phyloP scores from a whole-genome alignment of 805 yeast genomes.

The Peterozyma toletana region DNA sequence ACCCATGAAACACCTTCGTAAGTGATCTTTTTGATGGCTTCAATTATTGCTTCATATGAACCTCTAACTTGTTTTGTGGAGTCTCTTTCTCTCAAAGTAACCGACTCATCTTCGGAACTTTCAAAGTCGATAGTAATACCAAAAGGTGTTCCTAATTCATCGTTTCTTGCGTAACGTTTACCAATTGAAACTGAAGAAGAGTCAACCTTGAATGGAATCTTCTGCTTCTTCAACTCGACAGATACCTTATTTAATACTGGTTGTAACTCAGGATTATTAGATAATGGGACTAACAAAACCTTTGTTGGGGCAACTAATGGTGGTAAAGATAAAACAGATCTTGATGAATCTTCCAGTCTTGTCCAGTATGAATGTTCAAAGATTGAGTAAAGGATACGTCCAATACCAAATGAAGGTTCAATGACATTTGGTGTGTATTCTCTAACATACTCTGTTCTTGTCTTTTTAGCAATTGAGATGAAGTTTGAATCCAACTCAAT shows the following conservation, averaged over 20 bases:
- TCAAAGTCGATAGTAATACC: slow-evolving; percentile 97
- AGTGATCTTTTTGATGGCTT: slow-evolving; percentile 70
- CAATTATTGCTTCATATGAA: slow-evolving; percentile 57
- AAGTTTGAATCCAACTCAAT: slow-evolving; percentile 70
- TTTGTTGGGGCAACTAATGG: slow-evolving; percentile 97
- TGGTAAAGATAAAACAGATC: slow-evolving; percentile 72
- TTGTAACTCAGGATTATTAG: slow-evolving; percentile 71
- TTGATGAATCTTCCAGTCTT: slow-evolving; percentile 83
- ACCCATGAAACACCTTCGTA: slow-evolving; percentile 75
- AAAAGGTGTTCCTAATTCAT: slow-evolving; percentile 97
- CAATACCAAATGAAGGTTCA: slow-evolving; percentile 99
- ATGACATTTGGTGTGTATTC: slow-evolving; percentile 96
- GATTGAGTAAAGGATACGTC: slow-evolving; percentile 88
- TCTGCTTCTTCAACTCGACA: slow-evolving; percentile 62
- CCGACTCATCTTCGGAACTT: slow-evolving; percentile 77
- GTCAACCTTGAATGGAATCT: slow-evolving; percentile 92
- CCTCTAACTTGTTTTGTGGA: slow-evolving; percentile 97
- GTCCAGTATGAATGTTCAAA: slow-evolving; percentile 95
- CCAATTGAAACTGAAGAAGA: slow-evolving; percentile 97
- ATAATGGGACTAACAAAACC: slow-evolving; percentile 90
- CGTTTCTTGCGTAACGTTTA: slow-evolving; percentile 96
- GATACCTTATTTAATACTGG: slow-evolving; percentile 71
- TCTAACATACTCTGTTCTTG: slow-evolving; percentile 82
- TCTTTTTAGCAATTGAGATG: slow-evolving; percentile 69
- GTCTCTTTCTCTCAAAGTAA: slow-evolving; percentile 96